Conservation (phyloP, 2,329 filamentous ascomycete genomes). For the Trichoderma sp. region DNA sequence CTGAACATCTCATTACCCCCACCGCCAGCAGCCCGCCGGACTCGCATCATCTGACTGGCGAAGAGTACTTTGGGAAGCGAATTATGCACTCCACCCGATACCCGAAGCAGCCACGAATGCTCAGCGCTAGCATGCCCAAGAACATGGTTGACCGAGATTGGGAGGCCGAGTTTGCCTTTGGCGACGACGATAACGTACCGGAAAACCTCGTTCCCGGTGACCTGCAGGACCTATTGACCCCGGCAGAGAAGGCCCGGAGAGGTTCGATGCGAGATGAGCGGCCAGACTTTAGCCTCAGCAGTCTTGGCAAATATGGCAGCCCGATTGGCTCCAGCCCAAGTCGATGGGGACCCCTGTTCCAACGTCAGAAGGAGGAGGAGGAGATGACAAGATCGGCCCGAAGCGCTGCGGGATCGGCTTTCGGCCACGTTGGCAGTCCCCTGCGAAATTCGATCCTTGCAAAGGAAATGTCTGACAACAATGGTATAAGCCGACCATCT, state of each 20-base stretch:
- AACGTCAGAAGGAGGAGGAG: constrained; percentile 64
- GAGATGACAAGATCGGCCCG: constrained; percentile 46
- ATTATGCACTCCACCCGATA: constrained; percentile 70
- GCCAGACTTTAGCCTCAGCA: constrained; percentile 41
- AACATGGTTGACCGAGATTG: constrained; percentile 66
- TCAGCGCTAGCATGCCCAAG: constrained; percentile 71
- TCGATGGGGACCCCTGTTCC: constrained; percentile 64
- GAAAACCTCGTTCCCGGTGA: constrained; percentile 72
- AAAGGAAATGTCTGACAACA: constrained; percentile 51
- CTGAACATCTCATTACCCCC: constrained; percentile 62
- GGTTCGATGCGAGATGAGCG: constrained; percentile 60
- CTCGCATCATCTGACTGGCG: constrained; percentile 56
- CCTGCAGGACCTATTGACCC: constrained; percentile 67
- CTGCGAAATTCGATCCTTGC: constrained; percentile 66
- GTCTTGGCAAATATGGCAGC: constrained; percentile 63
- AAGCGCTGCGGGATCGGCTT: constrained; percentile 53
- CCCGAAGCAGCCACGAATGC: constrained; percentile 69
- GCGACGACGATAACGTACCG: constrained; percentile 63
- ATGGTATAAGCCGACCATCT: constrained; percentile 47
- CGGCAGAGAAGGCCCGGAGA: constrained; percentile 67
- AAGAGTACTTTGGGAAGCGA: constrained; percentile 72
- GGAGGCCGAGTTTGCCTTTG: constrained; percentile 72
- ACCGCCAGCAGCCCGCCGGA: constrained; percentile 53
- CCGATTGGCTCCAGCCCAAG: constrained; percentile 63
- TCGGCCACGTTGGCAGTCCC: constrained; percentile 69